A percentile compares a stretch with the other conserved stretches of the same genome.
phyloP scores from a whole-genome alignment of 2,329 filamentous ascomycete species.

The Bimuria novae-zelandiae region DNA sequence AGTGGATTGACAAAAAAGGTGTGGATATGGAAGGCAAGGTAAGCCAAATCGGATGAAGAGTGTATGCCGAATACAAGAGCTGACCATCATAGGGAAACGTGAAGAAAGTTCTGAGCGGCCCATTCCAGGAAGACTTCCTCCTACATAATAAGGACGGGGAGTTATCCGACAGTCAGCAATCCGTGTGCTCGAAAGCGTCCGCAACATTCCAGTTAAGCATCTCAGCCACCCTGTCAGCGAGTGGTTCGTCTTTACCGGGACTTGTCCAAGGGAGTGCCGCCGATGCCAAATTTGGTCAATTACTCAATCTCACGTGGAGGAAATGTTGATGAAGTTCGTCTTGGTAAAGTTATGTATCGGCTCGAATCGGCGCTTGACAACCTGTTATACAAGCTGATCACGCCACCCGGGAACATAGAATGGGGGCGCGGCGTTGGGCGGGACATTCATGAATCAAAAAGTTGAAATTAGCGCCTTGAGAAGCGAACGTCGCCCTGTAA shows the following conservation, averaged over 20 bases:
- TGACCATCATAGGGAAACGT: conserved; percentile 24
- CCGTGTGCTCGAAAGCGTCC: conserved; percentile 28
- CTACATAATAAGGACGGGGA: conserved; percentile 34
- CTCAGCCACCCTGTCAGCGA: conserved; percentile 24
- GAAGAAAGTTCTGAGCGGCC: conserved; percentile 28
- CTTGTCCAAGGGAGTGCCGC: conserved; percentile 21
- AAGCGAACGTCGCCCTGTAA: not conserved
- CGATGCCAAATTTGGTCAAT: conserved; percentile 24
- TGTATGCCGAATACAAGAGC: not conserved
- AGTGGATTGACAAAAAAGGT: conserved; percentile 31
- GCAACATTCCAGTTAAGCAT: conserved; percentile 30
- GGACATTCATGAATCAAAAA: not conserved
- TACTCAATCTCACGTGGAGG: conserved; percentile 30
- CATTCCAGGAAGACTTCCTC: conserved; percentile 28
- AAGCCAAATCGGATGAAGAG: not conserved
- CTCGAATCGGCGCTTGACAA: too few relatives aligned
- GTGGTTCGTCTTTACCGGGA: conserved; percentile 12
- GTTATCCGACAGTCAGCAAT: conserved; percentile 22
- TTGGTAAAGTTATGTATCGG: too few relatives aligned
- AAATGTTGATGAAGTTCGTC: conserved; percentile 20
- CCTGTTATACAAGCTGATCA: too few relatives aligned
- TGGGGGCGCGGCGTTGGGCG: not conserved
- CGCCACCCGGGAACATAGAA: not conserved
- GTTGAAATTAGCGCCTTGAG: not conserved
- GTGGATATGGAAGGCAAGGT: conserved; percentile 33